These are phyloP conservation scores for Sesbania bispinosa DNA, from an alignment of 306 rosid genomes.

Conservation along the genomic window DNA sequence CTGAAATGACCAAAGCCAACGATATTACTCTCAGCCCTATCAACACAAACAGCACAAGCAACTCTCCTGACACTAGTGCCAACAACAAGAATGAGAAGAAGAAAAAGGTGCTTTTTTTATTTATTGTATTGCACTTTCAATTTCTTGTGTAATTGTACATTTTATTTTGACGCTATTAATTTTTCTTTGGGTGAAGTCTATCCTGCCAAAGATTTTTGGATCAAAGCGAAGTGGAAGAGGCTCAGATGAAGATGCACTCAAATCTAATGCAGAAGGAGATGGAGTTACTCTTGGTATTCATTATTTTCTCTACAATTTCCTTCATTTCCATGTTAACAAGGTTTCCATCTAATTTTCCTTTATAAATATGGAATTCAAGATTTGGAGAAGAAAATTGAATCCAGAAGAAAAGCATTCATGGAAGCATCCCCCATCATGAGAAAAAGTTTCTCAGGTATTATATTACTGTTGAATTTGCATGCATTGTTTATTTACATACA, in stretches of 20 bases:
- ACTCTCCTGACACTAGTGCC: constrained; percentile 27
- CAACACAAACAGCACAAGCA: neutral
- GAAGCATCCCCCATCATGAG: constrained; percentile 43
- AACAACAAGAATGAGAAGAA: constrained; percentile 61
- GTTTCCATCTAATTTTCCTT: neutral
- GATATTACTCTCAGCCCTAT: constrained; percentile 4
- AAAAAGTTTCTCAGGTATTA: constrained; percentile 60
- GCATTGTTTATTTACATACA: too few relatives aligned
- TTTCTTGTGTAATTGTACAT: too few relatives aligned
- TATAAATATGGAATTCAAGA: constrained; percentile 28
- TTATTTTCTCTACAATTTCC: neutral
- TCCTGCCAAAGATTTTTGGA: constrained; percentile 74
- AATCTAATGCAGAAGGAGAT: constrained; percentile 32
- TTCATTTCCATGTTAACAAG: neutral
- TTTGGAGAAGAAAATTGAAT: constrained; percentile 49
- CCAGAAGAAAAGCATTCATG: constrained; percentile 51
- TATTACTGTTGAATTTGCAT: too few relatives aligned
- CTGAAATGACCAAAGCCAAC: constrained; percentile 47
- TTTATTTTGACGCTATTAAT: neutral
- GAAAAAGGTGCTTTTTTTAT: constrained; percentile 41
- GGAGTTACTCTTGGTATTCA: constrained; percentile 46
- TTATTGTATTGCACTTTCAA: neutral
- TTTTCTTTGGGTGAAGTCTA: constrained; percentile 41
- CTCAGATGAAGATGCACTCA: constrained; percentile 48
- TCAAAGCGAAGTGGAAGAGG: constrained; percentile 51